These are phyloP conservation scores for Sechiopsis laciniata DNA, from an alignment of 306 rosid species.

Conservation along the genomic window DNA sequence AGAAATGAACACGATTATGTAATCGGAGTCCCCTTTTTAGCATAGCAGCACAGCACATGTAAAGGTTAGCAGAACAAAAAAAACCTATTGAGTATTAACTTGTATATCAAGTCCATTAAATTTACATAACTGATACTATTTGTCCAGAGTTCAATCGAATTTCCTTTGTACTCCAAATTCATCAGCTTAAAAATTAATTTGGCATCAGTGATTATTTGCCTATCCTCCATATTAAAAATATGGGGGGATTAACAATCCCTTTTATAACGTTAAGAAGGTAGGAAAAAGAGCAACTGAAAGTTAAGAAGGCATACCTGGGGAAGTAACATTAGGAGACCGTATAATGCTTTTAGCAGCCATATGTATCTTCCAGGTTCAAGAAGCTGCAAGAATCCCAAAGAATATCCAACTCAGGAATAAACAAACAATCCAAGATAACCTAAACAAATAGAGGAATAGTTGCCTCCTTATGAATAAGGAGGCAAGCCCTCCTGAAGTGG, in stretches of 20 bases:
- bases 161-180: not conserved
- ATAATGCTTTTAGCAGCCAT: conserved; percentile 78
- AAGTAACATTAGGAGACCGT: conserved; percentile 94
- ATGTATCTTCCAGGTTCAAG: conserved; percentile 84
- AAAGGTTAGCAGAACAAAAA: not conserved
- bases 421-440: not conserved
- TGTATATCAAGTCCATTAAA: not conserved
- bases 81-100: not conserved
- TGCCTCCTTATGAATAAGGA: too few relatives aligned
- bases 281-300: not conserved
- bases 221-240: not conserved
- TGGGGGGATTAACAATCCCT: too few relatives aligned
- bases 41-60: not conserved
- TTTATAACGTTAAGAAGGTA: too few relatives aligned
- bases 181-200: not conserved
- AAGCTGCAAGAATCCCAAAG: conserved; percentile 58
- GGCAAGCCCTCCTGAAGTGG: too few relatives aligned
- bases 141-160: not conserved
- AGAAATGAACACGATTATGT: not conserved
- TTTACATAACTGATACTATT: not conserved
- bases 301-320: conserved; percentile 66
- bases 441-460: not conserved
- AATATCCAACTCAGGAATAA: not conserved
- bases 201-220: too few relatives aligned
- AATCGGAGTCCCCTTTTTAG: not conserved